Evolutionary conservation across 768 basidiomycete genomes (phyloP).

Genomic region (Rossbeevera mucosa): DNA sequence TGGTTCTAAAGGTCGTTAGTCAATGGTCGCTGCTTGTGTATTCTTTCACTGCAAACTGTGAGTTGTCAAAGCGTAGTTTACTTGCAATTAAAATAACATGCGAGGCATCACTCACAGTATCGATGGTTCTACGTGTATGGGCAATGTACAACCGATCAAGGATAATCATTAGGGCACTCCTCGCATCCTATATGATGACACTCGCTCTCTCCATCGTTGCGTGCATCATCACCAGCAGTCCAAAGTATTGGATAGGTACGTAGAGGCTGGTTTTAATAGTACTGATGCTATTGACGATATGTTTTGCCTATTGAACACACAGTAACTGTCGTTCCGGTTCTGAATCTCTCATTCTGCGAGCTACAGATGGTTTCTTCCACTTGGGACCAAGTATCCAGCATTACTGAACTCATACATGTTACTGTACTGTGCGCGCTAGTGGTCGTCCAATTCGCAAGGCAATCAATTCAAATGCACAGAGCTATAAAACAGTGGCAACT

Average conservation of each 20-base stretch:
- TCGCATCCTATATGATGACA: constrained; percentile 8
- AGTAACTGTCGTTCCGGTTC: background rate
- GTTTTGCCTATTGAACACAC: background rate
- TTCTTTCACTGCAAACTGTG: background rate
- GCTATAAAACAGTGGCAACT: background rate
- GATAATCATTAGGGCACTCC: constrained; percentile 8
- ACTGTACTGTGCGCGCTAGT: background rate
- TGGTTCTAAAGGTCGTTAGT: background rate
- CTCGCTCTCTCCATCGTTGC: background rate
- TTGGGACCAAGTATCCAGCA: background rate
- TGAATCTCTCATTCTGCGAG: background rate
- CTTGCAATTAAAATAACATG: too few relatives aligned
- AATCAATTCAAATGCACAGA: background rate
- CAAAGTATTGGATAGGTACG: background rate
- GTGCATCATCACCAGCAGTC: background rate
- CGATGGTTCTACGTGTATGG: background rate
- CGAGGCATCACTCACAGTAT: background rate
- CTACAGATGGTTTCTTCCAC: background rate
- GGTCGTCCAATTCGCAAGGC: background rate
- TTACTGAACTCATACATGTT: background rate
- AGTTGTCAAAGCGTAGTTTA: background rate
- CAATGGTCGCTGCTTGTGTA: background rate
- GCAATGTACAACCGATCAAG: constrained; percentile 4
- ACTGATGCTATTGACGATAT: background rate
- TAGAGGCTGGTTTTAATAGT: background rate